Conservation (phyloP, 768 basidiomycete species). For the Boletellus sp. region DNA sequence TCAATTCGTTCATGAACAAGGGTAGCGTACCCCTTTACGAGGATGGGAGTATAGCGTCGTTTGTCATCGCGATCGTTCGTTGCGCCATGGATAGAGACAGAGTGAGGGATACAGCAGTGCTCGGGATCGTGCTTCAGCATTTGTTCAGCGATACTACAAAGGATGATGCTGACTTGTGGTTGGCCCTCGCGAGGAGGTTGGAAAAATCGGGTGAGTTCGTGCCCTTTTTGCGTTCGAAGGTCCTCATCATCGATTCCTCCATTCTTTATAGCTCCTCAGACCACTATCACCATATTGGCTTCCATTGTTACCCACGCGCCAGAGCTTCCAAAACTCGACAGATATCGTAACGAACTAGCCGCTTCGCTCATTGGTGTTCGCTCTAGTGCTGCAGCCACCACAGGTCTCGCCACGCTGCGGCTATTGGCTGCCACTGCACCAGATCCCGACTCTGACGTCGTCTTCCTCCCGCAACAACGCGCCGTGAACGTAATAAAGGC, state of each 20-base stretch:
- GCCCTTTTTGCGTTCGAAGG: neutral
- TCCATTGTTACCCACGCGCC: constrained; percentile 58
- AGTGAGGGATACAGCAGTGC: constrained; percentile 53
- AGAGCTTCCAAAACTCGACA: constrained; percentile 69
- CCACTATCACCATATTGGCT: constrained; percentile 61
- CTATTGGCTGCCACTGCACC: constrained; percentile 74
- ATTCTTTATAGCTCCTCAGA: constrained; percentile 55
- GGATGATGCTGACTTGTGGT: constrained; percentile 74
- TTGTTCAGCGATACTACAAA: constrained; percentile 54
- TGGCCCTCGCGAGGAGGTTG: constrained; percentile 60
- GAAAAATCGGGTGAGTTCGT: constrained; percentile 55
- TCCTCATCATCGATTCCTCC: neutral
- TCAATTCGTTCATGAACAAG: constrained; percentile 33
- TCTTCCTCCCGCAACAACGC: constrained; percentile 81
- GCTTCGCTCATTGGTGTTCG: constrained; percentile 70
- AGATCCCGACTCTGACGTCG: constrained; percentile 68
- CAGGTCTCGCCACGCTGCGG: constrained; percentile 67
- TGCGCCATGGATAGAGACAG: constrained; percentile 38
- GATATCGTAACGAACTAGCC: constrained; percentile 88
- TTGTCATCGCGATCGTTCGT: constrained; percentile 33
- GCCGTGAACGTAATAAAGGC: constrained; percentile 85
- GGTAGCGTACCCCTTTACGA: constrained; percentile 17
- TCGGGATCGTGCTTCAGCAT: constrained; percentile 59
- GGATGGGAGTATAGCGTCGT: constrained; percentile 23
- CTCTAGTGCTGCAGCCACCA: constrained; percentile 55